Base-by-base conservation (phyloP, 2,329 filamentous ascomycete genomes). In the Alternaria hordeiaustralica region DNA sequence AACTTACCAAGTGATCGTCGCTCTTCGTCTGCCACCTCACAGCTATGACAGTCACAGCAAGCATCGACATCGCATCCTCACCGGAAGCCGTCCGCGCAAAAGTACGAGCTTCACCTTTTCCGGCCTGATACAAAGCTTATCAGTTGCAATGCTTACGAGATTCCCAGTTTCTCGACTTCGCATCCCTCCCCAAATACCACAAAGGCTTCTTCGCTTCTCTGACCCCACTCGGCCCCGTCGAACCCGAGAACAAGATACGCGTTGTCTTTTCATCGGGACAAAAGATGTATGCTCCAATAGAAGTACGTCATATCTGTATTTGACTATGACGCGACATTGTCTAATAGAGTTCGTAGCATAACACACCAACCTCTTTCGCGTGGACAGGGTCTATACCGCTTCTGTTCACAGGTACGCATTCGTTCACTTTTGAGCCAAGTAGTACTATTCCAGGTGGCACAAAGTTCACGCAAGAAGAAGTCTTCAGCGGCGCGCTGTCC, bases 391-490 rank as follows among this genome's bases (percentile, higher is more conserved):
- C 21, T 4, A 50, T 71, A 9, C 67, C 68, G 2, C 25, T 60
- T 53, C 7, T 71, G 12, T 73, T 74, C 44, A 66, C 62, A 5
- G 71, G 71, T 4, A 61, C 64, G 1, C 71, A 74, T 30, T 41
- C 21, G 2, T 73, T 74, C 53, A 11, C 6, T 4, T 74, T 71
- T n/a, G 55, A 63, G 18, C 60, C 62, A 1, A 68, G 65, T n/a
- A 44, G 12, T 1, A 43, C 7, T 0, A 60, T 58, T 0, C 66
- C 66, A 0, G 64, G 65, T 1, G 69, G 69, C 8, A 73, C 70
- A 8, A 65, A 57, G 5, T 71, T 73, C n/a, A 56, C 56, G 6
- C 70, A 74, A 50, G 58, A 69, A 30, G 71, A 74, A 26, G 46
- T 13, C 2, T 74, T 74, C 23, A 60, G 56, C 3, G 71, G 71